A percentile compares a stretch with the other conserved stretches of the same genome.
These are phyloP conservation scores for Chlamydomonas applanata DNA, from an alignment of 139 green algal genomes.

Conservation along the genomic window DNA sequence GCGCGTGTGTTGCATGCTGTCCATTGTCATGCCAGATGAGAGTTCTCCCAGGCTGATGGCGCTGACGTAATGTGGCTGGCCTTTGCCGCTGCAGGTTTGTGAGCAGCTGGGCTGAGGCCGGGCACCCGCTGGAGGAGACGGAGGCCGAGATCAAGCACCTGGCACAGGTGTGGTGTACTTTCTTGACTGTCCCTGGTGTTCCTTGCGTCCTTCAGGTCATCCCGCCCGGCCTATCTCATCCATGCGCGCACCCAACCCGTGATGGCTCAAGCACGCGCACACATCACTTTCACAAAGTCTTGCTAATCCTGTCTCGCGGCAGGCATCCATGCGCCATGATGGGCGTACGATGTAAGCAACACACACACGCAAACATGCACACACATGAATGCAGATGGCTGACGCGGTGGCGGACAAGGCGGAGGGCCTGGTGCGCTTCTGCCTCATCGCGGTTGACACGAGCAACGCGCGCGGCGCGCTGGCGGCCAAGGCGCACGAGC, in stretches of 20 bases:
- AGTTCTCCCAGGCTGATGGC: too few species aligned
- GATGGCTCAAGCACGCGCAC: too few species aligned
- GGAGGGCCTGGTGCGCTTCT: constrained; percentile 51
- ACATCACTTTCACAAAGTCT: not conserved
- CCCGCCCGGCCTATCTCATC: too few species aligned
- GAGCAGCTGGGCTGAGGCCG: constrained; percentile 40
- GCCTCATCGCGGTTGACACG: constrained; percentile 42
- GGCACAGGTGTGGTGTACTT: constrained; percentile 25
- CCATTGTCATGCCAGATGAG: too few species aligned
- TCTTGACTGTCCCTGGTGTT: too few species aligned
- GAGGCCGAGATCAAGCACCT: constrained; percentile 52
- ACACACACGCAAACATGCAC: not conserved
- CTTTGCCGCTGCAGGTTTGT: constrained; percentile 20
- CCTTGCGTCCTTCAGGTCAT: too few species aligned
- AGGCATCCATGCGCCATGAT: too few species aligned
- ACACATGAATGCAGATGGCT: constrained; percentile 38
- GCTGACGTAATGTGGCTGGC: too few species aligned
- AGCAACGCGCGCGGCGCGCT: constrained; percentile 27
- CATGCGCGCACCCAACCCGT: too few species aligned
- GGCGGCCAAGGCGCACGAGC: constrained; percentile 14
- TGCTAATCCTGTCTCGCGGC: too few species aligned
- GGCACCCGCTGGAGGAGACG: constrained; percentile 60
- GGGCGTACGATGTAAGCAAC: not conserved
- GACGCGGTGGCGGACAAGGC: constrained; percentile 30
- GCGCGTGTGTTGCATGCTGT: too few species aligned